Conservation (phyloP, 139 green algal species). For the Auxenochlorella protothecoides region DNA sequence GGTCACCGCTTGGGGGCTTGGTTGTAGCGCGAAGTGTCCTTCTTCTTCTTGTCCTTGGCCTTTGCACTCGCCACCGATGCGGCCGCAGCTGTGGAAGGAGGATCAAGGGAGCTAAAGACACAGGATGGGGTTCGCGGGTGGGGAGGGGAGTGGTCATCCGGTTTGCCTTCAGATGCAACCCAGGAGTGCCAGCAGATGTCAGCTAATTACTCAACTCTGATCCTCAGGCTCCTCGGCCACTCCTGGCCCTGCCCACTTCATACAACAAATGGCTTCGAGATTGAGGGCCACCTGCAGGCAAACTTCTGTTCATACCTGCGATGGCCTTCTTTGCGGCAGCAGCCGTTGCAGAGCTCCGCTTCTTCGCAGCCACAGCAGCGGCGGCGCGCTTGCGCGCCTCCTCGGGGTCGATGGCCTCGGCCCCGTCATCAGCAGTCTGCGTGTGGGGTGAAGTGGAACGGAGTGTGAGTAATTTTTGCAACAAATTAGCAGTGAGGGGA, state of each 20-base stretch:
- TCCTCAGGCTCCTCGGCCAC: too few species aligned
- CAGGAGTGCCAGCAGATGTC: too few species aligned
- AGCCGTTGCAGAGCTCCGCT: constrained; percentile 15
- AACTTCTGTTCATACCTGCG: constrained; percentile 2
- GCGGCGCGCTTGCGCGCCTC: constrained; percentile 2
- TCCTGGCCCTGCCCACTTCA: too few species aligned
- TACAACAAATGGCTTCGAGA: too few species aligned
- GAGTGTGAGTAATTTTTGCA: too few species aligned
- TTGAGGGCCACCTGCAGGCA: too few species aligned
- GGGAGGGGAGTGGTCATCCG: too few species aligned
- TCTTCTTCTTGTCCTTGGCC: constrained; percentile 20
- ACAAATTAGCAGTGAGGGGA: too few species aligned
- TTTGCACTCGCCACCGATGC: constrained; percentile 15
- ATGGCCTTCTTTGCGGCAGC: constrained; percentile 23
- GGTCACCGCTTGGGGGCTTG: constrained; percentile 24
- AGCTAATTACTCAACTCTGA: too few species aligned
- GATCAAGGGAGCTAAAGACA: not conserved
- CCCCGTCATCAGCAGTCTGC: not conserved
- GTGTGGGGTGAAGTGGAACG: too few species aligned
- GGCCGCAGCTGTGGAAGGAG: constrained; percentile 13
- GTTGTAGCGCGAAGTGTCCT: constrained; percentile 27
- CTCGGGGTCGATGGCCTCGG: not conserved
- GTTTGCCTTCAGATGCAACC: too few species aligned
- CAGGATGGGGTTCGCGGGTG: too few species aligned
- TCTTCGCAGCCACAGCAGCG: not conserved